Base-by-base conservation (phyloP, 2,329 filamentous ascomycete species). In the Ciborinia camelliae region DNA sequence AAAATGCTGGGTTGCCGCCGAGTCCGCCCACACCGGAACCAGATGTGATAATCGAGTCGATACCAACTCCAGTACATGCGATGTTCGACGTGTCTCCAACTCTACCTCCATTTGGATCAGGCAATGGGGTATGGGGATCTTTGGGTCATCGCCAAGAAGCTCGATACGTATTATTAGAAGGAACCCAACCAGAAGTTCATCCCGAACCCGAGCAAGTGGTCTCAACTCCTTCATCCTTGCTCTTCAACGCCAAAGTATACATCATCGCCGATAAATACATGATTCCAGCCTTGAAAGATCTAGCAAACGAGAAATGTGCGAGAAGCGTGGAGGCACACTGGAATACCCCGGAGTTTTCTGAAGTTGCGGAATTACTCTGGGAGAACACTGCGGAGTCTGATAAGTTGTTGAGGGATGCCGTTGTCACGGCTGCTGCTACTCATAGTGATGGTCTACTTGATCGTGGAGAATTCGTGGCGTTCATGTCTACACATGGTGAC, bases 261-360 rank as follows among this genome's bases (percentile, higher is more conserved):
- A 65, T 68, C 15, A 64, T 69, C 5, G 70, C 66, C 4, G 69
- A 71, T n/a, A 67, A 68, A 39, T 70, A 68, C n/a, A 65, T 68
- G n/a, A 64, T 72, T 1, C 63, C 63, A 8, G 54, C 23, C 6
- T 37, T 71, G 14, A 71, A 71, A 45, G 12, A 32, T 1, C 37
- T 66, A 14, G 65, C 70, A 10, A 62, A 32, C 14, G 41, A 52
- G n/a, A 70, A 68, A 20, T 70, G 62, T 43, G 30, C 60, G 15
- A 62, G 48, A 9, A 28, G 55, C 2, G 3, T 69, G 3, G n/a
- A 15, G 3, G 18, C 20, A 18, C 26, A 48, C 47, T 70, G 62
- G 68, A 65, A 68, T 32, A 64, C 14, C 23, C 32, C 28, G 2
- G 32, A 63, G 6, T 68, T 70, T 45, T 28, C 35, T 18, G 37